Percentiles rank a stretch among this genome's conserved stretches.
phyloP scores from a whole-genome alignment of 129 eudicot genomes.

The Helianthus tuberosus region DNA sequence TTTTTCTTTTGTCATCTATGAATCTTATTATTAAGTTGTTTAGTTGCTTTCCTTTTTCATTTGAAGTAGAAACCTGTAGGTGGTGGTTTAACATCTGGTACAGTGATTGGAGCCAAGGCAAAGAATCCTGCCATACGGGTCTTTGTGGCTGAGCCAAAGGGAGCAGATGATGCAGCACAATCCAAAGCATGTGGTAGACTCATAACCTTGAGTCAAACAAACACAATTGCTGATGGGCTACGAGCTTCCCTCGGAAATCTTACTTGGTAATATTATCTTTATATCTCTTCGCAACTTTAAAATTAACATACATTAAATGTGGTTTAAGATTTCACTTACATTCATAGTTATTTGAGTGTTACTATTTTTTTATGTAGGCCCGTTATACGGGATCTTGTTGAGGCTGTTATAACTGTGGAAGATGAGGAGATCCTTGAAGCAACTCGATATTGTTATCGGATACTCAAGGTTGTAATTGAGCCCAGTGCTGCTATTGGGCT shows the following conservation, averaged over 20 bases:
- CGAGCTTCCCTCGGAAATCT: constrained; percentile 88
- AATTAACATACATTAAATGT: too few species aligned
- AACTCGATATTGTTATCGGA: too few species aligned
- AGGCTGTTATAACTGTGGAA: too few species aligned
- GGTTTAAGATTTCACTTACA: too few species aligned
- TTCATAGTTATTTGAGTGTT: background rate
- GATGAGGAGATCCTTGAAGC: too few species aligned
- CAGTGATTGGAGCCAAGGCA: constrained; percentile 81
- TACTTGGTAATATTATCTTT: constrained; percentile 58
- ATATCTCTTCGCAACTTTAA: background rate
- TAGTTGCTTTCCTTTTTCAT: constrained; percentile 6
- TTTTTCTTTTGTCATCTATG: background rate
- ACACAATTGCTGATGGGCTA: constrained; percentile 89
- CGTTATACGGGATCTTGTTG: too few species aligned
- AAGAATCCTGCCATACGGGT: constrained; percentile 73
- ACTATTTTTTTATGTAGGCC: too few species aligned
- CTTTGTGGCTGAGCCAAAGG: constrained; percentile 85
- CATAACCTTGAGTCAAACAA: constrained; percentile 19
- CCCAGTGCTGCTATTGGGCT: constrained; percentile 88
- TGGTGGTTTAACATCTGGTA: constrained; percentile 89
- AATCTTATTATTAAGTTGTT: background rate
- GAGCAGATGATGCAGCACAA: constrained; percentile 89
- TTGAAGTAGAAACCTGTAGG: constrained; percentile 43
- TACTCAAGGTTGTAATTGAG: too few species aligned
- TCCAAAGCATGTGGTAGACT: constrained; percentile 72